Conservation (phyloP, 2,329 filamentous ascomycete species). For the Allantophomopsis lycopodina region DNA sequence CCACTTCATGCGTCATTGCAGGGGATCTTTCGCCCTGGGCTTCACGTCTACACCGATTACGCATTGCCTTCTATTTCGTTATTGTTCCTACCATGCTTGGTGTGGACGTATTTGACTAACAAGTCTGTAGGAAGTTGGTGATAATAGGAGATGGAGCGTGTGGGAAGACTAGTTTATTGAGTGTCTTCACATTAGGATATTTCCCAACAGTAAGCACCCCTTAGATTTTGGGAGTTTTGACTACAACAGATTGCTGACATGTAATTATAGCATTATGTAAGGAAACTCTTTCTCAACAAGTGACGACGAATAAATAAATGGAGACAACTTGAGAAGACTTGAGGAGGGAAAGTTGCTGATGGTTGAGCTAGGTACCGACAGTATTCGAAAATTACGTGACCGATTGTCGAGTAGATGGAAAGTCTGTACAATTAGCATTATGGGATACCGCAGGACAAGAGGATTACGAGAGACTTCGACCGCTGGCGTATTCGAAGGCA, state of each 20-base stretch:
- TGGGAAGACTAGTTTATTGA: constrained; percentile 93
- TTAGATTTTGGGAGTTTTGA: neutral
- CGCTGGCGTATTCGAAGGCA: constrained; percentile 90
- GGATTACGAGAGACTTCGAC: constrained; percentile 92
- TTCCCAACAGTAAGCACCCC: constrained; percentile 74
- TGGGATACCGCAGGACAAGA: constrained; percentile 99
- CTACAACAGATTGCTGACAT: constrained; percentile 1
- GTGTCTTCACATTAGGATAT: constrained; percentile 94
- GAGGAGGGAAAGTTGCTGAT: too few species aligned
- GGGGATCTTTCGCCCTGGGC: too few species aligned
- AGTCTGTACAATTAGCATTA: constrained; percentile 92
- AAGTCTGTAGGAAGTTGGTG: constrained; percentile 64
- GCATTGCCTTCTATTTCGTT: too few species aligned
- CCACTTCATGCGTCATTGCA: too few species aligned
- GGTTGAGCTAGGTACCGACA: constrained; percentile 60
- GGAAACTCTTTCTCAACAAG: too few species aligned
- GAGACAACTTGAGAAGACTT: too few species aligned
- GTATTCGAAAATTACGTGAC: constrained; percentile 99
- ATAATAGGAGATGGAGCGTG: constrained; percentile 97
- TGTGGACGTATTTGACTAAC: constrained; percentile 1
- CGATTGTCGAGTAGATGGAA: constrained; percentile 94
- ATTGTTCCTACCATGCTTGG: too few species aligned
- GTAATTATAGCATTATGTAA: constrained; percentile 27
- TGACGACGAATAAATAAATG: too few species aligned
- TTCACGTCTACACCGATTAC: too few species aligned